phyloP scores from a whole-genome alignment of 306 rosid species.

The Geum urbanum region DNA sequence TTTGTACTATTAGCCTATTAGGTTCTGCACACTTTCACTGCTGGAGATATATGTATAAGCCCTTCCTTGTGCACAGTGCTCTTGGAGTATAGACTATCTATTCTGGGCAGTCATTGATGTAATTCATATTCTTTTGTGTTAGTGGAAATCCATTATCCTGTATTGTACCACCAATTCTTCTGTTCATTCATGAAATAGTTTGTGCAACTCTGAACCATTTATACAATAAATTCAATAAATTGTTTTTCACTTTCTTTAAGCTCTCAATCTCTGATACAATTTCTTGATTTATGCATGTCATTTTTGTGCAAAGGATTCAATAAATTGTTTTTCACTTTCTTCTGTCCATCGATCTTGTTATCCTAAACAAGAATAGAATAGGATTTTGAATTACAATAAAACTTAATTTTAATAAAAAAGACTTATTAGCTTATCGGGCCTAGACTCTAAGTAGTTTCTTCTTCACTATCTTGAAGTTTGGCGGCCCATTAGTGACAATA shows the following conservation, averaged over 20 bases:
- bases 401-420: no score
- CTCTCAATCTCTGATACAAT: background rate
- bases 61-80: background rate
- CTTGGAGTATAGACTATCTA: background rate
- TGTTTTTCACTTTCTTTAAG: background rate
- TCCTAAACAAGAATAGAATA: no score
- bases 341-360: no score
- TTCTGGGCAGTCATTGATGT: slow-evolving; percentile 5
- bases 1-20: background rate
- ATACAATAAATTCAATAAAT: background rate
- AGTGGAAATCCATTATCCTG: slow-evolving; percentile 2
- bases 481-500: background rate
- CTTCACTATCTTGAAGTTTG: no score
- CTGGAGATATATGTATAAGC: slow-evolving; percentile 12
- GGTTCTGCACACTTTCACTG: slow-evolving; percentile 2
- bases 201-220: background rate
- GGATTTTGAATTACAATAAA: no score
- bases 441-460: no score
- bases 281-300: background rate
- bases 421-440: background rate
- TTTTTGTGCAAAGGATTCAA: no score
- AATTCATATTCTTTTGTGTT: background rate
- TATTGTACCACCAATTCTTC: background rate
- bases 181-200: slow-evolving; percentile 6
- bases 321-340: no score